Conservation (phyloP, 1,139 yeast genomes). For the Geotrichum reessii region DNA sequence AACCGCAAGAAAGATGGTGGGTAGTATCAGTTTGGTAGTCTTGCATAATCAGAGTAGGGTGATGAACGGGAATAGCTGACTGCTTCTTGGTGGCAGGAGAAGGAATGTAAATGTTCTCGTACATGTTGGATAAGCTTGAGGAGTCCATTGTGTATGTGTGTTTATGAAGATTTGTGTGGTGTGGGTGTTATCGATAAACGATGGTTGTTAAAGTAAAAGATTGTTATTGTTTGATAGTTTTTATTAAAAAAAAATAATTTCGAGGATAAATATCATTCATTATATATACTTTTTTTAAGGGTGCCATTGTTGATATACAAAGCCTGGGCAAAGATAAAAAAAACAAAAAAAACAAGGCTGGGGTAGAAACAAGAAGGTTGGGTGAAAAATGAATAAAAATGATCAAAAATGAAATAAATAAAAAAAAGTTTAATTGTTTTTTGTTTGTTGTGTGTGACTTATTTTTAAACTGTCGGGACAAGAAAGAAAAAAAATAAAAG, state of each 20-base stretch:
- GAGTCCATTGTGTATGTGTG: constrained; percentile 39
- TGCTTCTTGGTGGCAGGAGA: constrained; percentile 22
- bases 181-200: neutral
- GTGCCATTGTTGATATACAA: no score
- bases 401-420: neutral
- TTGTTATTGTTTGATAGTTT: neutral
- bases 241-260: neutral
- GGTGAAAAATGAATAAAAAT: neutral
- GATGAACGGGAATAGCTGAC: constrained; percentile 22
- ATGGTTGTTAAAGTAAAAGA: neutral
- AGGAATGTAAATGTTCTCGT: constrained; percentile 45
- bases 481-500: neutral
- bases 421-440: neutral
- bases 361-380: neutral
- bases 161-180: neutral
- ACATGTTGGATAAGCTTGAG: constrained; percentile 36
- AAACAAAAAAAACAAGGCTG: neutral
- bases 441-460: neutral
- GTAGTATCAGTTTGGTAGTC: constrained; percentile 44
- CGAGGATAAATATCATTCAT: neutral
- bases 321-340: neutral
- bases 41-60: constrained; percentile 18
- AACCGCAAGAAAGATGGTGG: constrained; percentile 45
- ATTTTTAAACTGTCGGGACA: neutral
- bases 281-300: neutral